Base-by-base conservation (phyloP, 306 rosid species). In the Betula pendula region DNA sequence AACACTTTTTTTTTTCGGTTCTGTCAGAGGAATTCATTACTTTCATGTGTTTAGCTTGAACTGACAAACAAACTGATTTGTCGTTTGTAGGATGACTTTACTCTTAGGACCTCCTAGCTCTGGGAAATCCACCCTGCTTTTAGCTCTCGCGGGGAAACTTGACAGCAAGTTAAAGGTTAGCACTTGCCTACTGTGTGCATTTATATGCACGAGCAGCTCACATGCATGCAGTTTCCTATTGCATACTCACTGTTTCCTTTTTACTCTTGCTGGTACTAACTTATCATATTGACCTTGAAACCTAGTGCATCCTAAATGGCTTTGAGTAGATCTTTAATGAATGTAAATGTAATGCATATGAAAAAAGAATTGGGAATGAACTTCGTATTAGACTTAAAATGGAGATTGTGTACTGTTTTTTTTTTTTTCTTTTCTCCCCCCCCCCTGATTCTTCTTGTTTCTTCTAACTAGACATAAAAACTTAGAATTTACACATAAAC, bases 21-120 rank as follows among this genome's bases (percentile, higher is more conserved):
- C 14, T 47, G 62, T 74, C 73, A 44, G 52, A 78, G 24, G 53
- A 72, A 71, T 79, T 83, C 84, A 83, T 44, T 44, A 67, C 3
- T 86, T 83, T 85, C 89, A 82, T 48, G 85, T 82, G 90, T 74
- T 55, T 31, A 58, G 38, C 13, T 8, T 71, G 35, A 43, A 68
- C 42, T 20, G 42, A 11, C 48, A 68, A 76, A 16, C 13, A 12
- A 20, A 24, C 50, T 10, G 13, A 60, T 60, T 65, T 45, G 66
- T 6, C 72, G 7, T 82, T 70, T n/a, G 65, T 78, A 93, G 98
- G 96, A 89, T 93, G 96, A 93, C 96, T 74, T 82, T 93, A 86
- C 87, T 93, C 5, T 84, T 93, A 40, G 98, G 98, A 48, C 97
- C 98, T 70, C 98, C 98, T 13, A 92, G 96, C 42, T 83, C 97